These are phyloP conservation scores for Lactarius quietus DNA, from an alignment of 768 basidiomycete genomes.

Conservation along the genomic window DNA sequence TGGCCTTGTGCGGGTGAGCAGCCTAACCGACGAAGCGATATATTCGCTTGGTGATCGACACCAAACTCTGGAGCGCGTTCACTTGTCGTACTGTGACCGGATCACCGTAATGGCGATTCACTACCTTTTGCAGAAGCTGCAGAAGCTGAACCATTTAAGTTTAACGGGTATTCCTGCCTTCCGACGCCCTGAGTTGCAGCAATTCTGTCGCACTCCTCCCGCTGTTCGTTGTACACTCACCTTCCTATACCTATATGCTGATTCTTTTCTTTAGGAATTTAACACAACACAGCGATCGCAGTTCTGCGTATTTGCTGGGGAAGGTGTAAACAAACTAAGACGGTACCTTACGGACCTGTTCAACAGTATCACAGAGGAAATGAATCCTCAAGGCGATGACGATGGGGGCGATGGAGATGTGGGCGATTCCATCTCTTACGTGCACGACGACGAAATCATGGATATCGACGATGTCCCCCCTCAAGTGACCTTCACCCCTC, in stretches of 20 bases:
- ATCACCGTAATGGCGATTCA: conserved; percentile 90
- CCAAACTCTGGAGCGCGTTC: conserved; percentile 88
- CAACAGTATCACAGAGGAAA: conserved; percentile 66
- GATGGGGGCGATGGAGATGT: conserved; percentile 50
- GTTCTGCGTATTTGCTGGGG: conserved; percentile 96
- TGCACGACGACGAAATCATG: conserved; percentile 34
- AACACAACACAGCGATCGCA: conserved; percentile 82
- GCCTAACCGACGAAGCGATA: conserved; percentile 92
- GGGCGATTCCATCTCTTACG: conserved; percentile 56
- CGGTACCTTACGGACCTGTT: conserved; percentile 73
- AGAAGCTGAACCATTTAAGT: conserved; percentile 90
- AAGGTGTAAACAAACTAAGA: conserved; percentile 81
- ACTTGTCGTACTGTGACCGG: conserved; percentile 96
- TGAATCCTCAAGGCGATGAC: conserved; percentile 40
- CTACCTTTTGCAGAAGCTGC: conserved; percentile 83
- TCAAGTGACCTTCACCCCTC: conserved; percentile 31
- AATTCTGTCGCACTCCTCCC: conserved; percentile 87
- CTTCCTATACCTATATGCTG: not conserved
- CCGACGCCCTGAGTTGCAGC: conserved; percentile 77
- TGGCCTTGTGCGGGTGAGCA: conserved; percentile 89
- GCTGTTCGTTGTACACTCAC: conserved; percentile 47
- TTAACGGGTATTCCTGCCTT: conserved; percentile 97
- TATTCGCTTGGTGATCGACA: conserved; percentile 84
- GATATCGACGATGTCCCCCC: conserved; percentile 32
- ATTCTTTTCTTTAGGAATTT: conserved; percentile 62